phyloP scores from a whole-genome alignment of 2,329 filamentous ascomycete genomes.

The Pseudogymnoascus sp. region DNA sequence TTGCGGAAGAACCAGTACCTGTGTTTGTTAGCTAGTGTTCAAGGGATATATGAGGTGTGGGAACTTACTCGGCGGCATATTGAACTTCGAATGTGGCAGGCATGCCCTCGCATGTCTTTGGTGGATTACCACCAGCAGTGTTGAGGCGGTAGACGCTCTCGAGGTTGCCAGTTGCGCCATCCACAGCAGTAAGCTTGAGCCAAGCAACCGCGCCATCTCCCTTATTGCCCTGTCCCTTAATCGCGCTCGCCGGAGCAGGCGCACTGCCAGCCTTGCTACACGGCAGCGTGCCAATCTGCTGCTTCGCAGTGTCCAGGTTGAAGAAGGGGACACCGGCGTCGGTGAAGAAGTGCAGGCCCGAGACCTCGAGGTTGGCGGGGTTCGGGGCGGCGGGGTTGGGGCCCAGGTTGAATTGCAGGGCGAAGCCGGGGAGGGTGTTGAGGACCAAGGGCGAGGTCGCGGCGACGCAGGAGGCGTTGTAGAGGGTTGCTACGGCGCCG shows the following conservation, averaged over 20 bases:
- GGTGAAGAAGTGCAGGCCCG: conserved; percentile 77
- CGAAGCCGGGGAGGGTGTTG: conserved; percentile 55
- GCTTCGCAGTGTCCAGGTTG: conserved; percentile 55
- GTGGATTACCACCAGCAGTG: conserved; percentile 74
- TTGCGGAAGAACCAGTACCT: conserved; percentile 2
- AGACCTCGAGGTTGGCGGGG: conserved; percentile 55
- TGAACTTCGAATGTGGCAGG: conserved; percentile 60
- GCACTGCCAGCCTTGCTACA: conserved; percentile 56
- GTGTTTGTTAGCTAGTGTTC: neutral
- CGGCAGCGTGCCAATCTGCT: conserved; percentile 52
- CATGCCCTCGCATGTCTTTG: conserved; percentile 63
- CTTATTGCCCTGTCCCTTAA: conserved; percentile 46
- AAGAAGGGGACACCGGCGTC: conserved; percentile 69
- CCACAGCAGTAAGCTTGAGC: conserved; percentile 60
- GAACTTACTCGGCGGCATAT: conserved; percentile 79
- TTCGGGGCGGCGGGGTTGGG: conserved; percentile 35
- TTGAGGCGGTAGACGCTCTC: conserved; percentile 76
- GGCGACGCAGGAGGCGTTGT: conserved; percentile 77
- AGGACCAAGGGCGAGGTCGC: conserved; percentile 62
- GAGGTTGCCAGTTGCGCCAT: conserved; percentile 53
- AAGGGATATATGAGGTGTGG: neutral
- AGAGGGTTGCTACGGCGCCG: conserved; percentile 78
- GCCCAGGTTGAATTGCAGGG: conserved; percentile 58
- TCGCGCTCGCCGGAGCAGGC: conserved; percentile 55
- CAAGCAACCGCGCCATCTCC: conserved; percentile 69